Evolutionary conservation across 768 basidiomycete species (phyloP).

Genomic region (Boletus barrowsii): DNA sequence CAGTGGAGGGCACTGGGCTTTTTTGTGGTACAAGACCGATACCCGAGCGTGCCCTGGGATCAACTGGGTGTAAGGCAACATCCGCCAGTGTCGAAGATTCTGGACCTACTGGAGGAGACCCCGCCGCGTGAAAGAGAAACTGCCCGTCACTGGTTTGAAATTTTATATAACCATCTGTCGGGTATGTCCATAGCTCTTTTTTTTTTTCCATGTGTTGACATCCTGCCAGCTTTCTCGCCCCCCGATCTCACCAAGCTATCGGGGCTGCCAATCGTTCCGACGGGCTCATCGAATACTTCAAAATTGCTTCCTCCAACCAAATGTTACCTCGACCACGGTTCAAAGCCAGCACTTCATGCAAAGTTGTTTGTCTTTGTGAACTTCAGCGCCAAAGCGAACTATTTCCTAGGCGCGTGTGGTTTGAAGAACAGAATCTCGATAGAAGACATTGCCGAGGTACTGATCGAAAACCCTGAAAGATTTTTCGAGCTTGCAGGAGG

Average conservation of each 20-base stretch:
- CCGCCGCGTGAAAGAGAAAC: conserved; percentile 49
- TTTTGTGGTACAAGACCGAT: conserved; percentile 49
- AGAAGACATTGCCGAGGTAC: conserved; percentile 66
- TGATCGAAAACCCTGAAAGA: conserved; percentile 59
- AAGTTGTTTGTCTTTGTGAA: conserved; percentile 82
- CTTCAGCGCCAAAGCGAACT: conserved; percentile 74
- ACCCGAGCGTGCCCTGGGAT: conserved; percentile 44
- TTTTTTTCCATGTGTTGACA: not conserved
- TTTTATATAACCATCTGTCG: conserved; percentile 54
- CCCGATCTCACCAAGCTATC: conserved; percentile 54
- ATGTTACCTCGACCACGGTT: conserved; percentile 56
- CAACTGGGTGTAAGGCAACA: conserved; percentile 66
- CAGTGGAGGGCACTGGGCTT: conserved; percentile 73
- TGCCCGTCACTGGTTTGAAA: conserved; percentile 60
- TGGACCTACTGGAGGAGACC: conserved; percentile 50
- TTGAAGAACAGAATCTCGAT: conserved; percentile 78
- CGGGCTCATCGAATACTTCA: conserved; percentile 28
- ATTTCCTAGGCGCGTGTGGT: conserved; percentile 79
- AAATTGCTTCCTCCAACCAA: conserved; percentile 52
- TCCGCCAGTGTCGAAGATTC: conserved; percentile 56
- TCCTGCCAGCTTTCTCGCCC: conserved; percentile 47
- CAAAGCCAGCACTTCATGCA: conserved; percentile 56
- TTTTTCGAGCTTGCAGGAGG: conserved; percentile 71
- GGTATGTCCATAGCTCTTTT: conserved; percentile 35
- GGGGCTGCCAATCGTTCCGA: conserved; percentile 60